Base-by-base conservation (phyloP, 805 yeast genomes). In the Lachancea kluyveri region DNA sequence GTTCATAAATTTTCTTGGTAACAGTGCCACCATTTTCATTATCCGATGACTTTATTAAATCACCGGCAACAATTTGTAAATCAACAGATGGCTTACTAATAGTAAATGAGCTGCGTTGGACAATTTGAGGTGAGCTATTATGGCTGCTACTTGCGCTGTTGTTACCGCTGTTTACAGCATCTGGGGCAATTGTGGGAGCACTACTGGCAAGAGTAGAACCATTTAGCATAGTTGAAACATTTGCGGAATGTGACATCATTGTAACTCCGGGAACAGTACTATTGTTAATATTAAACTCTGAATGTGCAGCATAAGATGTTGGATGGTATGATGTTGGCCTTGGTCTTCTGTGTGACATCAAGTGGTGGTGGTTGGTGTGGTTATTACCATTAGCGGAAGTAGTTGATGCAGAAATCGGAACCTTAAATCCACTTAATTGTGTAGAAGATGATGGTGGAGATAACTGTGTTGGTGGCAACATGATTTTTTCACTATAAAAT, bases 281-380 rank as follows among this genome's bases (percentile, higher is more conserved):
- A 41, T 45, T 24, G 52, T 51, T 11, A 46, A 46, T 11, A 57
- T 42, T 10, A 42, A 31, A 24, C 36, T 30, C 41, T 17, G 24
- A 15, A 20, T 30, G 30, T 11, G 33, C 26, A 17, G 30, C 19
- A 14, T 20, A 33, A 7, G 41, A 33, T 10, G 33, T 28, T 4
- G 94, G 94, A 50, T 83, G 88, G 49, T 79, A 83, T 7, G 92
- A 81, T 0, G 90, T 82, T 24, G 94, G 94, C 53, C 94, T 71
- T 36, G 86, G 88, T 48, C 73, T 78, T 53, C 74, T 70, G 31
- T 66, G 64, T 17, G 68, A 71, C 6, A 72, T 8, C 14, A 20
- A 13, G 12, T 24, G 24, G 24, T 33, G 37, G n/a, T n/a, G n/a
- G n/a, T n/a, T n/a, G n/a, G n/a, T n/a, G n/a, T n/a, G n/a, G n/a